Conservation (phyloP, 805 yeast species). For the Hanseniaspora pseudoguilliermondii region DNA sequence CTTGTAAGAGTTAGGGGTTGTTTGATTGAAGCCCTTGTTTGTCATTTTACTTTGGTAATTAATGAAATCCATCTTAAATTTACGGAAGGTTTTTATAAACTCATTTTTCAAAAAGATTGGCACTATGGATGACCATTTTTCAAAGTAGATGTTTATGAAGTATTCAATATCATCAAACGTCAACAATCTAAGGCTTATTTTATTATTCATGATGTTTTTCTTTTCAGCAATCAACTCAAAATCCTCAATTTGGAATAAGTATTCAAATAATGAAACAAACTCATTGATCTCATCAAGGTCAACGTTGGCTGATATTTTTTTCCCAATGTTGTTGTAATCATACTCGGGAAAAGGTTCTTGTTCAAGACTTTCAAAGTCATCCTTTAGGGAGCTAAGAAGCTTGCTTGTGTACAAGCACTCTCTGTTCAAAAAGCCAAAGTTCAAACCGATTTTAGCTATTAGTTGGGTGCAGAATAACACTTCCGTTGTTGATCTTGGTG, state of each 20-base stretch:
- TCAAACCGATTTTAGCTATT: constrained; percentile 54
- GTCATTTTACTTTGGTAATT: neutral
- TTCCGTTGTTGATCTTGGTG: constrained; percentile 69
- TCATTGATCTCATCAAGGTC: constrained; percentile 25
- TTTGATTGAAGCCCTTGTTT: constrained; percentile 10
- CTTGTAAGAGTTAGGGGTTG: constrained; percentile 21
- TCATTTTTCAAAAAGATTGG: constrained; percentile 60
- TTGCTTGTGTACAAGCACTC: constrained; percentile 62
- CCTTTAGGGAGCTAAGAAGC: constrained; percentile 57
- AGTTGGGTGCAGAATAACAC: constrained; percentile 62
- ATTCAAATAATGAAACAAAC: constrained; percentile 18
- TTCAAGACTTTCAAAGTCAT: constrained; percentile 31
- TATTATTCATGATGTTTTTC: neutral
- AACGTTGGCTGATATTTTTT: constrained; percentile 6
- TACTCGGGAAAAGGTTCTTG: constrained; percentile 14
- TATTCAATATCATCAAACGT: constrained; percentile 39
- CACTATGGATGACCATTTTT: constrained; percentile 59
- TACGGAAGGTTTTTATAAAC: constrained; percentile 47
- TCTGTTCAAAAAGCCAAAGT: constrained; percentile 57
- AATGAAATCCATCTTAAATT: constrained; percentile 14
- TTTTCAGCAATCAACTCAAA: neutral
- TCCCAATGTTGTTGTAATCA: constrained; percentile 1
- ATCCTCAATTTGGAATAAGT: constrained; percentile 19
- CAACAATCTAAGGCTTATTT: constrained; percentile 9
- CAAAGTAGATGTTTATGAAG: constrained; percentile 53